A percentile compares a stretch with the other conserved stretches of the same genome.
Evolutionary conservation across 768 basidiomycete genomes (phyloP).

Genomic region (Pleurotus tuoliensis): DNA sequence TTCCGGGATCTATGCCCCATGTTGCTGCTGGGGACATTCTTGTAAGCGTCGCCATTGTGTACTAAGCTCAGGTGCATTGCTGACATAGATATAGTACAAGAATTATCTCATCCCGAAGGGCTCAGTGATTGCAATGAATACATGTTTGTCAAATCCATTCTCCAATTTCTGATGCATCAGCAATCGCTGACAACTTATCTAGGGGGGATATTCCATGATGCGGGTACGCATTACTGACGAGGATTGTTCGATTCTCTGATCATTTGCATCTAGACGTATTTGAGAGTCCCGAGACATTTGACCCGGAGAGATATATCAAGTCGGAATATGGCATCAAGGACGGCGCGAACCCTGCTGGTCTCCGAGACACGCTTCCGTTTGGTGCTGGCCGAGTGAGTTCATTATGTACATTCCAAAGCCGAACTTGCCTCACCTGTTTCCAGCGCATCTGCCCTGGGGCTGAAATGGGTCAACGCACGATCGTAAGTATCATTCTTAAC

Average conservation of each 20-base stretch:
- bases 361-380: not conserved
- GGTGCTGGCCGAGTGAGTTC: not conserved
- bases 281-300: not conserved
- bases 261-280: not conserved
- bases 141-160: not conserved
- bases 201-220: no score
- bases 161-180: no score
- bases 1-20: not conserved
- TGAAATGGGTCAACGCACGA: not conserved
- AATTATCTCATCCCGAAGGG: not conserved
- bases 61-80: not conserved
- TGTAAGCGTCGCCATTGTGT: not conserved
- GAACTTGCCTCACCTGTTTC: not conserved
- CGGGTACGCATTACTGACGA: not conserved
- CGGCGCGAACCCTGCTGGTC: not conserved
- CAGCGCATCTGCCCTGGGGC: not conserved
- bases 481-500: not conserved
- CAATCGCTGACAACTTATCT: no score
- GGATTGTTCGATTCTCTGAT: not conserved
- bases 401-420: not conserved
- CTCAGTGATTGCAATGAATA: not conserved
- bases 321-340: not conserved
- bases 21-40: not conserved
- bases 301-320: not conserved
- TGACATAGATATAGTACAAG: not conserved